A percentile compares a stretch with the other conserved stretches of the same genome.
These are phyloP conservation scores for Lachnellula suecica DNA, from an alignment of 2,329 filamentous ascomycete species.

Conservation along the genomic window DNA sequence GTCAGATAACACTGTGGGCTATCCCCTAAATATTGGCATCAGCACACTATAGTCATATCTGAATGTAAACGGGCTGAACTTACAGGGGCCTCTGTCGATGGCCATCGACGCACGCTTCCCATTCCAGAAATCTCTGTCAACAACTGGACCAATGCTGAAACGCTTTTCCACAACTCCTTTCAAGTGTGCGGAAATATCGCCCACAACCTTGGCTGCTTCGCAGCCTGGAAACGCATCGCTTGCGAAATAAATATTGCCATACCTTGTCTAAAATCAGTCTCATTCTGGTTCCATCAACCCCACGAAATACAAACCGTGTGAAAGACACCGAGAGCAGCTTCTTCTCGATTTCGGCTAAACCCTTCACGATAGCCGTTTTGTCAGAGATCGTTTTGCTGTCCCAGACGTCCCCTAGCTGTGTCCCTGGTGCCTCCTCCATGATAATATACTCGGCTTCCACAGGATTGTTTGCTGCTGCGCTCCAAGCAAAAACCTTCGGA, in stretches of 20 bases:
- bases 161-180: conserved; percentile 32
- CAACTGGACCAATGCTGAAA: conserved; percentile 39
- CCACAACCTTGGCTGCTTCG: conserved; percentile 28
- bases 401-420: conserved; percentile 31
- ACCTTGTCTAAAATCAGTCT: conserved; percentile 27
- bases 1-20: conserved; percentile 32
- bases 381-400: conserved; percentile 24
- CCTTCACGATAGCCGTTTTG: conserved; percentile 33
- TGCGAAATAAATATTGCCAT: conserved; percentile 39
- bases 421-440: conserved; percentile 37
- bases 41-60: conserved; percentile 4
- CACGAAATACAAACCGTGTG: conserved; percentile 28
- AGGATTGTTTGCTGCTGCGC: conserved; percentile 21
- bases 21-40: conserved; percentile 31
- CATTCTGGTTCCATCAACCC: conserved; percentile 4
- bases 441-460: conserved; percentile 38
- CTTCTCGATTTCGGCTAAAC: conserved; percentile 36
- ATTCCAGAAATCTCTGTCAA: conserved; percentile 35
- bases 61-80: conserved; percentile 14
- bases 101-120: conserved; percentile 34
- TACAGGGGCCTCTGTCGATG: conserved; percentile 42
- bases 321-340: conserved; percentile 38
- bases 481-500: conserved; percentile 22
- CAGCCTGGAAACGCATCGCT: conserved; percentile 33
- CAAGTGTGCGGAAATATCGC: conserved; percentile 27